Evolutionary conservation across 1,139 yeast species (phyloP).

Genomic region (Hyphopichia wangnamkhiaoensis): DNA sequence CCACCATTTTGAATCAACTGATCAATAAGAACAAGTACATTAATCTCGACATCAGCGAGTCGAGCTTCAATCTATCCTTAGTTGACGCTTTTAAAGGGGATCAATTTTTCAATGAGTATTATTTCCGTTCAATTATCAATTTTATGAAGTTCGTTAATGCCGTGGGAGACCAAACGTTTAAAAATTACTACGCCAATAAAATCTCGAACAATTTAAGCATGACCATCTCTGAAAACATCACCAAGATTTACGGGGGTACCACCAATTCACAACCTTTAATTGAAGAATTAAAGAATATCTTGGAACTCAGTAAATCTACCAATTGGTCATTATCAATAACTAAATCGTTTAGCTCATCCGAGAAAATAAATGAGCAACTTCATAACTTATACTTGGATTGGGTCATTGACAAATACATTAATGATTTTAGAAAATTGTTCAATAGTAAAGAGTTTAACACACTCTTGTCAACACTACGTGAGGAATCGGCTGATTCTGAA

Average conservation of each 20-base stretch:
- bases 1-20: conserved; percentile 12
- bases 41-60: conserved; percentile 13
- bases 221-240: conserved; percentile 31
- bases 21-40: conserved; percentile 14
- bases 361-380: conserved; percentile 23
- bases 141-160: conserved; percentile 34
- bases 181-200: conserved; percentile 29
- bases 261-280: conserved; percentile 17
- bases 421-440: conserved; percentile 21
- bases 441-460: conserved; percentile 10
- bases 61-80: conserved; percentile 7
- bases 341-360: conserved; percentile 16
- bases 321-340: conserved; percentile 34
- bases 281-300: conserved; percentile 23
- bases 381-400: conserved; percentile 31
- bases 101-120: conserved; percentile 7
- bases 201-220: conserved; percentile 32
- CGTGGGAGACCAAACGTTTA: conserved; percentile 23
- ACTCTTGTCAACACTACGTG: conserved; percentile 9
- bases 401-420: conserved; percentile 28
- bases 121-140: conserved; percentile 23
- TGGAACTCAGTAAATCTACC: conserved; percentile 20
- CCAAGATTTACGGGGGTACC: conserved; percentile 15
- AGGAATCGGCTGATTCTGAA: conserved; percentile 3
- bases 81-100: conserved; percentile 4